Conservation (phyloP, 257 asterid species). For the Eucommia ulmoides region DNA sequence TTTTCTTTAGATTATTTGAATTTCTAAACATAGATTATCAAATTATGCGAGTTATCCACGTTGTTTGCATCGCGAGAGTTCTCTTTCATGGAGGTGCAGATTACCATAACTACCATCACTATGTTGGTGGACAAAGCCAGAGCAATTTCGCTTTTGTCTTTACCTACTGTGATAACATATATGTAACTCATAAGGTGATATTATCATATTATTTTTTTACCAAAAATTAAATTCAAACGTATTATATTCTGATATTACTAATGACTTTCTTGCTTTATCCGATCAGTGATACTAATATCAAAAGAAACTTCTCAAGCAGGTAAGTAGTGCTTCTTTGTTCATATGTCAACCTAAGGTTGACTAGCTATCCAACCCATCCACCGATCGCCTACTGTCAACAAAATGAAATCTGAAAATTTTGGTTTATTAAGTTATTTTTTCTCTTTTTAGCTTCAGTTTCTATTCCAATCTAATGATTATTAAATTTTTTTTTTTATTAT, state of each 20-base stretch:
- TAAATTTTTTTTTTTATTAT: too few relatives aligned
- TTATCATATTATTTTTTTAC: neutral
- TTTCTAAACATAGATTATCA: too few relatives aligned
- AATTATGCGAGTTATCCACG: too few relatives aligned
- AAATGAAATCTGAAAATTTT: too few relatives aligned
- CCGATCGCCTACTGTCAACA: too few relatives aligned
- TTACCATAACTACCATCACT: neutral
- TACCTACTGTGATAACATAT: neutral
- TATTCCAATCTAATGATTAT: too few relatives aligned
- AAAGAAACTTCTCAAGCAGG: neutral
- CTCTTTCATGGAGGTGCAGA: neutral
- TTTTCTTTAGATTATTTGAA: too few relatives aligned
- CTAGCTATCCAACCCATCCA: too few relatives aligned
- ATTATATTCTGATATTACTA: neutral
- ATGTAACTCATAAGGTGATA: neutral
- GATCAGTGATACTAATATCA: neutral
- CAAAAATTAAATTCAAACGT: neutral
- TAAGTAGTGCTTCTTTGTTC: neutral
- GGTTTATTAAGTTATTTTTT: too few relatives aligned
- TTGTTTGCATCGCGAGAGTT: too few relatives aligned
- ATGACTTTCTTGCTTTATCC: neutral
- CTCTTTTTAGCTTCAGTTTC: too few relatives aligned
- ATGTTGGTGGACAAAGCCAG: neutral
- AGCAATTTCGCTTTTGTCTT: neutral
- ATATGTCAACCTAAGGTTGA: too few relatives aligned